Evolutionary conservation across 2,329 filamentous ascomycete species (phyloP).

Genomic region (Xylariales sp.): DNA sequence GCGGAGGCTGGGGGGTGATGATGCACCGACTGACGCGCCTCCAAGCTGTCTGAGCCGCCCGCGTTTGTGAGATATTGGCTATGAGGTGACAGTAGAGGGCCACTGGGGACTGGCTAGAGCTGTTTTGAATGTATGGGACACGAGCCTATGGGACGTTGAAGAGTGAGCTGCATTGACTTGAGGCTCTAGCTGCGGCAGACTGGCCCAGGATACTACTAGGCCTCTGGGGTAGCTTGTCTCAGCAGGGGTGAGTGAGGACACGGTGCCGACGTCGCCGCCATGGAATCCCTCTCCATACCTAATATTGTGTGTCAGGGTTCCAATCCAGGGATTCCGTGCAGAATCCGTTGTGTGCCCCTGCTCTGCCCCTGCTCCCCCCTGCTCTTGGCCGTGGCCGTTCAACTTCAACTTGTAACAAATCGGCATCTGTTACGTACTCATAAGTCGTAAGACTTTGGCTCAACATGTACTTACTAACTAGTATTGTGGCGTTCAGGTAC

Average conservation of each 20-base stretch:
- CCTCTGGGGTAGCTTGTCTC: conserved; percentile 37
- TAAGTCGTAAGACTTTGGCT: neutral
- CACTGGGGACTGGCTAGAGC: neutral
- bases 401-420: conserved; percentile 29
- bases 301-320: conserved; percentile 33
- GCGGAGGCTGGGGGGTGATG: conserved; percentile 3
- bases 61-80: conserved; percentile 2
- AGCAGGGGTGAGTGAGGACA: conserved; percentile 40
- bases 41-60: conserved; percentile 22
- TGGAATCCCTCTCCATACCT: no score
- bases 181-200: conserved; percentile 44
- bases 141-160: conserved; percentile 4
- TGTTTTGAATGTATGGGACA: conserved; percentile 29
- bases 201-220: conserved; percentile 6
- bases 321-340: conserved; percentile 22
- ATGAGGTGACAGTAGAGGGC: neutral
- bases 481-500: neutral
- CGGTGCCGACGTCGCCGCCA: no score
- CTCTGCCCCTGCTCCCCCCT: no score
- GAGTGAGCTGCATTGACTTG: conserved; percentile 41
- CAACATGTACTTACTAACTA: no score
- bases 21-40: conserved; percentile 19
- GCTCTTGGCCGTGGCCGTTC: conserved; percentile 9
- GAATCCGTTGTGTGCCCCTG: no score
- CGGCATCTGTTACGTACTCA: neutral